Conservation (phyloP, 192 early-diverging fungal species). For the Nowakowskiella sp. region DNA sequence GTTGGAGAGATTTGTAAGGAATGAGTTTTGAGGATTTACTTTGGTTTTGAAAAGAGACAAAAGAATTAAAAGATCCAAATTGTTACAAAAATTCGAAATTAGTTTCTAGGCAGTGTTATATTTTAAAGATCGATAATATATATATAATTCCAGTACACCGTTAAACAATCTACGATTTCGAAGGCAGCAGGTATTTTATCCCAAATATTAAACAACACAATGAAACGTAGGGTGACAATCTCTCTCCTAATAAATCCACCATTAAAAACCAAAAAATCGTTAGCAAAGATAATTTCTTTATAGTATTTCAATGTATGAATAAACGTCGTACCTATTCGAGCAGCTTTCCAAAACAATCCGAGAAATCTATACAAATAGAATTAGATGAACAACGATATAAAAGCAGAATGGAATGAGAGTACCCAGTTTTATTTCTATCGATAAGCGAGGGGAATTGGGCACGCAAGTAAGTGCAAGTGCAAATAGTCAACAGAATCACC, state of each 20-base stretch:
- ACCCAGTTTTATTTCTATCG: conserved; percentile 84
- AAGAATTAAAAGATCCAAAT: too few species aligned
- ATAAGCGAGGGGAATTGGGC: conserved; percentile 80
- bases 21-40: too few species aligned
- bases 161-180: too few species aligned
- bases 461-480: conserved; percentile 92
- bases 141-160: too few species aligned
- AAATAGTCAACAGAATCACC: conserved; percentile 86
- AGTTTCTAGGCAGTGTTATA: too few species aligned
- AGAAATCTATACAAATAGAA: conserved; percentile 40
- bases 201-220: conserved; percentile 85
- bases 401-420: background rate
- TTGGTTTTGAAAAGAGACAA: too few species aligned
- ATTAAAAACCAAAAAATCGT: background rate
- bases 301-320: too few species aligned
- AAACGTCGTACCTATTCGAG: conserved; percentile 64
- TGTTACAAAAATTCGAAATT: too few species aligned
- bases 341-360: conserved; percentile 92
- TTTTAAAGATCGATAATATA: too few species aligned
- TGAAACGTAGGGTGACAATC: conserved; percentile 90
- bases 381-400: background rate
- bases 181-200: too few species aligned
- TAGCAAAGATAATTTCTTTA: background rate
- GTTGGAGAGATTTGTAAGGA: too few species aligned
- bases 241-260: conserved; percentile 59